Evolutionary conservation across 2,329 filamentous ascomycete species (phyloP).

Genomic region (Talaromyces sp.): DNA sequence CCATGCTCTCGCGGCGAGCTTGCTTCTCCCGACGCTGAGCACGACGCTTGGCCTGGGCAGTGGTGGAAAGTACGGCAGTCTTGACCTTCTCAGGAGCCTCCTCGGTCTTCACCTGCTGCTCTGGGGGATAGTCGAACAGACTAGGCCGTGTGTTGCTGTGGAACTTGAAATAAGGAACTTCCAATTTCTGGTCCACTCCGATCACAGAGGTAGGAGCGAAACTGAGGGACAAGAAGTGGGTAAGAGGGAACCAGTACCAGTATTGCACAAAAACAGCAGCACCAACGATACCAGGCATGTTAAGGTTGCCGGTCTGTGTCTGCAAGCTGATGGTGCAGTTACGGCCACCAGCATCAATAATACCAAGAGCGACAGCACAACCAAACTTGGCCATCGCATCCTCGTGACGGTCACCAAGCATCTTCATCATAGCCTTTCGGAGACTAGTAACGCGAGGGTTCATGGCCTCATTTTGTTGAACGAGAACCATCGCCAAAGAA

Average conservation of each 20-base stretch:
- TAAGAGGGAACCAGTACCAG: conserved; percentile 99
- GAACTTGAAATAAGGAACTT: conserved; percentile 93
- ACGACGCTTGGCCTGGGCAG: conserved; percentile 92
- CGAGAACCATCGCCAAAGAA: conserved; percentile 93
- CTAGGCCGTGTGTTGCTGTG: conserved; percentile 92
- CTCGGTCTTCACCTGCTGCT: conserved; percentile 92
- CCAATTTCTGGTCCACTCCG: conserved; percentile 87
- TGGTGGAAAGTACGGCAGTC: conserved; percentile 93
- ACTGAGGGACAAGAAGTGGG: conserved; percentile 92
- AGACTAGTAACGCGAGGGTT: conserved; percentile 93
- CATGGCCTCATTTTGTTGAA: conserved; percentile 99
- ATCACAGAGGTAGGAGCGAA: conserved; percentile 98
- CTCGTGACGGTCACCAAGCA: conserved; percentile 91
- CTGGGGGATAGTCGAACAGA: conserved; percentile 96
- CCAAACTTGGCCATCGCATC: conserved; percentile 99
- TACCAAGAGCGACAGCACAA: conserved; percentile 88
- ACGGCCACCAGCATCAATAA: conserved; percentile 95
- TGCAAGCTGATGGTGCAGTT: conserved; percentile 98
- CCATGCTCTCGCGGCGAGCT: conserved; percentile 90
- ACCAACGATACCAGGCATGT: conserved; percentile 97
- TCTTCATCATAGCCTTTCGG: conserved; percentile 91
- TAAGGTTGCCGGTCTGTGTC: conserved; percentile 96
- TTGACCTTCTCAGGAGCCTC: conserved; percentile 93
- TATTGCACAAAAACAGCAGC: conserved; percentile 99
- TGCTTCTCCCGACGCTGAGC: conserved; percentile 93